phyloP scores from a whole-genome alignment of 495 filamentous ascomycete genomes.

The Pseudotulostoma volvatum region DNA sequence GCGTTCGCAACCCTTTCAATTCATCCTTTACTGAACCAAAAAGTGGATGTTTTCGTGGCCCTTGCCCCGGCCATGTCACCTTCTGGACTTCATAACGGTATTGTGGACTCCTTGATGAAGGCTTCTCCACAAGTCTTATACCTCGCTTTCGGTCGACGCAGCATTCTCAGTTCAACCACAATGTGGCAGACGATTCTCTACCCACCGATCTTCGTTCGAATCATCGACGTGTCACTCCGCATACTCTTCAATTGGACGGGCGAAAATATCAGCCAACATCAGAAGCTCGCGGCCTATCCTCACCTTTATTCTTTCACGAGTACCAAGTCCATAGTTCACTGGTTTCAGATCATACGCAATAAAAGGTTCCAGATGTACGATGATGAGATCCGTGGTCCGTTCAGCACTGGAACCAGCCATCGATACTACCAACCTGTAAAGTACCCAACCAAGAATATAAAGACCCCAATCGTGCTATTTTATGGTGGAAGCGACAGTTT shows the following conservation, averaged over 20 bases:
- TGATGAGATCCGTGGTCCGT: slow-evolving; percentile 62
- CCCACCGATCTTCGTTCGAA: slow-evolving; percentile 78
- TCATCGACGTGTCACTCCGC: slow-evolving; percentile 65
- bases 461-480: slow-evolving; percentile 80
- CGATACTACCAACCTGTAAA: slow-evolving; percentile 80
- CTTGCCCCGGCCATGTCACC: slow-evolving; percentile 94
- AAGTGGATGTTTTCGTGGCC: slow-evolving; percentile 94
- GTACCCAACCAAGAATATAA: slow-evolving; percentile 93
- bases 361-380: slow-evolving; percentile 96
- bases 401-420: slow-evolving; percentile 39
- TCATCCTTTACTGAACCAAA: slow-evolving; percentile 80
- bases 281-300: slow-evolving; percentile 93
- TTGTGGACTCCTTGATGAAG: slow-evolving; percentile 86
- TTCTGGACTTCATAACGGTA: slow-evolving; percentile 67
- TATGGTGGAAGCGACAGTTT: slow-evolving; percentile 89
- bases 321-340: slow-evolving; percentile 91
- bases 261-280: slow-evolving; percentile 67
- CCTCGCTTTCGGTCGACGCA: slow-evolving; percentile 86
- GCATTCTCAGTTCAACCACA: slow-evolving; percentile 78
- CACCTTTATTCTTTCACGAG: slow-evolving; percentile 93
- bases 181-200: slow-evolving; percentile 97
- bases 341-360: slow-evolving; percentile 98
- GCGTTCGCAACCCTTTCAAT: slow-evolving; percentile 92
- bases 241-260: slow-evolving; percentile 85
- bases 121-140: slow-evolving; percentile 86